phyloP scores from a whole-genome alignment of 768 basidiomycete genomes.

The Boletus barrowsii region DNA sequence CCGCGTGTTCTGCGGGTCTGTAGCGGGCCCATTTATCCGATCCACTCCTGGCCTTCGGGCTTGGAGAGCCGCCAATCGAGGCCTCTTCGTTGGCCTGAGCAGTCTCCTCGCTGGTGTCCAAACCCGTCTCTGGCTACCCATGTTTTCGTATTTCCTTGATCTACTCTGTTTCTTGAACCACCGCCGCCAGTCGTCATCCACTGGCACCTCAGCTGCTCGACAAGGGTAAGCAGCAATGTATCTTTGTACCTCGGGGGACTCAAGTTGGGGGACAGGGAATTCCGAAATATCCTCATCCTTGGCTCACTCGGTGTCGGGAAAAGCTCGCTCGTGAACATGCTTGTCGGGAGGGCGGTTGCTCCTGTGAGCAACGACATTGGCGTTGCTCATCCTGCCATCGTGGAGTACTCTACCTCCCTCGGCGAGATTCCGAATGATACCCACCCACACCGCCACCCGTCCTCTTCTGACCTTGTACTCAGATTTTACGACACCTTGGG shows the following conservation, averaged over 20 bases:
- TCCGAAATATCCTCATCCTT: slow-evolving; percentile 18
- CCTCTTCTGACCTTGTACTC: slow-evolving; percentile 1
- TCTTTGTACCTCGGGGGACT: neutral
- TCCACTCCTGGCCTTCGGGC: neutral
- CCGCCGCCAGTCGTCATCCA: neutral
- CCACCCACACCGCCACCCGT: too few species aligned
- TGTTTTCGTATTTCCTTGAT: neutral
- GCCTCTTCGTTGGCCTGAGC: neutral
- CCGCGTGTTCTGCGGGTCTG: neutral
- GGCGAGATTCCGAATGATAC: neutral
- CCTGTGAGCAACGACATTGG: slow-evolving; percentile 21
- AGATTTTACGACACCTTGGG: slow-evolving; percentile 20
- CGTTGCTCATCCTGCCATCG: slow-evolving; percentile 10
- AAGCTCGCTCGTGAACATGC: slow-evolving; percentile 41
- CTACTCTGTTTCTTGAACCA: neutral
- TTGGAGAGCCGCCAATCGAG: neutral
- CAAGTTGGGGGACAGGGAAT: slow-evolving; percentile 1
- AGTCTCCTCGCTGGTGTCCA: neutral
- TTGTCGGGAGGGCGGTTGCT: slow-evolving; percentile 27
- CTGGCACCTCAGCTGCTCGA: neutral
- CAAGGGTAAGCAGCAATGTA: slow-evolving; percentile 6
- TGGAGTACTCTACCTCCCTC: slow-evolving; percentile 11
- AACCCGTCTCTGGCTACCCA: neutral
- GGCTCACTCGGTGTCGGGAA: slow-evolving; percentile 35
- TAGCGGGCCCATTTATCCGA: neutral